phyloP scores from a whole-genome alignment of 192 early-diverging fungal genomes.

The Powellomyces hirtus region DNA sequence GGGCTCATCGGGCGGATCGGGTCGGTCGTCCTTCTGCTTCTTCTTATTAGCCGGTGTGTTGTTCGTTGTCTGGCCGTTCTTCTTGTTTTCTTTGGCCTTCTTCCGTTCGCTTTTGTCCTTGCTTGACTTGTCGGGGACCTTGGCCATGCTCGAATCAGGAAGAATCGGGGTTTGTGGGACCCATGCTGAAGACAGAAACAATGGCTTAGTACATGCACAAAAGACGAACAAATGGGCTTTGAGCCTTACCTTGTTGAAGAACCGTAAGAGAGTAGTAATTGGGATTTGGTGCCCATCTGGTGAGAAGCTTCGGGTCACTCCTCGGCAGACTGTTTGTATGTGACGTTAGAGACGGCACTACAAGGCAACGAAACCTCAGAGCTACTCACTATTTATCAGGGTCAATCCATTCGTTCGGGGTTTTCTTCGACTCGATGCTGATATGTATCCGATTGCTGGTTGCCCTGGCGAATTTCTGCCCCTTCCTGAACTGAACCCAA shows the following conservation, averaged over 20 bases:
- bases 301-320: neutral
- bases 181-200: too few relatives aligned
- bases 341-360: too few relatives aligned
- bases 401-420: neutral
- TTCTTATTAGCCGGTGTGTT: neutral
- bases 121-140: neutral
- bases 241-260: too few relatives aligned
- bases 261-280: conserved; percentile 12
- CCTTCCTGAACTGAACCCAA: neutral
- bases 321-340: conserved; percentile 3
- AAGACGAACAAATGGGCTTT: too few relatives aligned
- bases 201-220: too few relatives aligned
- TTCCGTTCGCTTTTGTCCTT: neutral
- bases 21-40: neutral
- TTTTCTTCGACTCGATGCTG: neutral
- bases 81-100: neutral
- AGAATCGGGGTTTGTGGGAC: neutral
- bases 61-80: neutral
- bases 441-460: neutral
- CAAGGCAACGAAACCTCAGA: neutral
- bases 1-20: neutral
- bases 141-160: neutral
- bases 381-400: conserved; percentile 12
- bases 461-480: neutral
- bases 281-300: neutral